Evolutionary conservation across 768 basidiomycete genomes (phyloP).

Genomic region (Mycena polygramma): DNA sequence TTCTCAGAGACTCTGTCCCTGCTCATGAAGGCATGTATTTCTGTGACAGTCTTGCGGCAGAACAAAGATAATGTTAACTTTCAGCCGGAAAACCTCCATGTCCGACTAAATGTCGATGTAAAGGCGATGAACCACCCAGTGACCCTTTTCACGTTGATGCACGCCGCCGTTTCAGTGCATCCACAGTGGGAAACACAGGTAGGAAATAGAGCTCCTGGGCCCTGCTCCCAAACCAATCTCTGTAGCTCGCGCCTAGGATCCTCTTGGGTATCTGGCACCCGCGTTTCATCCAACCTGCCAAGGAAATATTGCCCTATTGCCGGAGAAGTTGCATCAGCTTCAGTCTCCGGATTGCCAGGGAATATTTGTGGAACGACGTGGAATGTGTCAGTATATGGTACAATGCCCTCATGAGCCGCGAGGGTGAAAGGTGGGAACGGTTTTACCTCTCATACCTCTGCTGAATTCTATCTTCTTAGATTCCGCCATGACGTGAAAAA

Average conservation of each 20-base stretch:
- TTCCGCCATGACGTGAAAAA: constrained; percentile 70
- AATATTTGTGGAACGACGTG: constrained; percentile 75
- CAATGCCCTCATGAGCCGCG: constrained; percentile 61
- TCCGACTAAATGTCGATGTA: constrained; percentile 74
- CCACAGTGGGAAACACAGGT: constrained; percentile 62
- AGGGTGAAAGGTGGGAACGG: constrained; percentile 61
- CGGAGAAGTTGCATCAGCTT: constrained; percentile 72
- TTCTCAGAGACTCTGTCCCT: constrained; percentile 72
- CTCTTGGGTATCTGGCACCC: constrained; percentile 79
- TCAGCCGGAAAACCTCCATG: constrained; percentile 63
- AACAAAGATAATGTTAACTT: background rate
- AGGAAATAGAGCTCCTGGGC: background rate
- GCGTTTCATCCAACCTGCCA: constrained; percentile 74
- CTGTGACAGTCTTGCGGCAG: constrained; percentile 3
- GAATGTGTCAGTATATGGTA: constrained; percentile 76
- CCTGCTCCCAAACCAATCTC: background rate
- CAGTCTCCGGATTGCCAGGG: constrained; percentile 65
- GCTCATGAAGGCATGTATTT: constrained; percentile 65
- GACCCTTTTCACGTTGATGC: constrained; percentile 71
- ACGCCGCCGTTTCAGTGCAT: constrained; percentile 58
- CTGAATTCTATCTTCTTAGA: constrained; percentile 43
- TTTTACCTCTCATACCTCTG: too few relatives aligned
- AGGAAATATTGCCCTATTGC: constrained; percentile 70
- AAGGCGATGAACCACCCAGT: constrained; percentile 80
- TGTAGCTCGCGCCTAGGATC: constrained; percentile 67